A percentile compares a stretch with the other conserved stretches of the same genome.
Evolutionary conservation across 1,284 basidiomycete species (phyloP).

Genomic region (Prillingera fragicola): DNA sequence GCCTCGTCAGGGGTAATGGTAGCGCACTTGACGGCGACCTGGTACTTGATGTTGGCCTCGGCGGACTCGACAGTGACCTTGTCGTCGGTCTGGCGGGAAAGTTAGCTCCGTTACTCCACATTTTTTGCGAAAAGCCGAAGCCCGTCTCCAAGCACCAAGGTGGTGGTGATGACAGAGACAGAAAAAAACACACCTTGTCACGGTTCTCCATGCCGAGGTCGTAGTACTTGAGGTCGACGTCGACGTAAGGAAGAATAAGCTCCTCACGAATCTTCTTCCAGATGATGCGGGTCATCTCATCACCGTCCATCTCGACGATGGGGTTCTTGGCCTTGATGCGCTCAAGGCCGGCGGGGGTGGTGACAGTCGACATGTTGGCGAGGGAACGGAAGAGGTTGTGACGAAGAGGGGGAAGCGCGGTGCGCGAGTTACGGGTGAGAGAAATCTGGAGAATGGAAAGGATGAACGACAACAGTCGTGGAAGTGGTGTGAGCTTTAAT

Average conservation of each 20-base stretch:
- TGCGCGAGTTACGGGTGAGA: slow-evolving; percentile 4
- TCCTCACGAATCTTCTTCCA: slow-evolving; percentile 99
- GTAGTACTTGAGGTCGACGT: slow-evolving; percentile 97
- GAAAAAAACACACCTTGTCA: slow-evolving; percentile 60
- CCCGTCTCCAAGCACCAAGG: neutral
- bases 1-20: slow-evolving; percentile 96
- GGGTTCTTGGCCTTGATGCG: slow-evolving; percentile 77
- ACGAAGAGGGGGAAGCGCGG: slow-evolving; percentile 5
- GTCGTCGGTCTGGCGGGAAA: slow-evolving; percentile 94
- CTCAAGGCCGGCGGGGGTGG: slow-evolving; percentile 32
- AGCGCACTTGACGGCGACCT: slow-evolving; percentile 79
- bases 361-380: slow-evolving; percentile 18
- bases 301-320: slow-evolving; percentile 92
- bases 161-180: neutral
- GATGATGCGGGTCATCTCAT: slow-evolving; percentile 96
- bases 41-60: slow-evolving; percentile 78
- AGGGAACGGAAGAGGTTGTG: slow-evolving; percentile 9
- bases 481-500: neutral
- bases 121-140: neutral
- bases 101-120: no score
- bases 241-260: slow-evolving; percentile 91
- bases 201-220: slow-evolving; percentile 91
- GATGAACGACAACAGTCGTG: neutral
- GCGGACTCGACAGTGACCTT: slow-evolving; percentile 89
- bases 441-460: slow-evolving; percentile 4